Evolutionary conservation across 192 early-diverging fungal genomes (phyloP).

Genomic region (Spinellus fusiger): DNA sequence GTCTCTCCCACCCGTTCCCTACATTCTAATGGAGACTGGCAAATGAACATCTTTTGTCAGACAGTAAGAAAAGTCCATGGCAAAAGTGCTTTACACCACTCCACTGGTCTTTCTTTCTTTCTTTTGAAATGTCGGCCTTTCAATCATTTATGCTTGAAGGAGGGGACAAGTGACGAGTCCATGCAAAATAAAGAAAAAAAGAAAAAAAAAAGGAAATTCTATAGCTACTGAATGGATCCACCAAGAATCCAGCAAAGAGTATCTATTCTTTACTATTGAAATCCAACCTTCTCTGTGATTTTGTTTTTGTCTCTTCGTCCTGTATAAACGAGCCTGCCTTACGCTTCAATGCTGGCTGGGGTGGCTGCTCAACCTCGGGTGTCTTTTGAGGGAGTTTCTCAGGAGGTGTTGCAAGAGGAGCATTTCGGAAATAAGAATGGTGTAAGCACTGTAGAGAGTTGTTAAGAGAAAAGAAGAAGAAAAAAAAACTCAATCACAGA

Average conservation of each 20-base stretch:
- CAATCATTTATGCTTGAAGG: no score
- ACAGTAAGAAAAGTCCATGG: conserved; percentile 68
- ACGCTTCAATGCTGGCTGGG: conserved; percentile 9
- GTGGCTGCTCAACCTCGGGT: conserved; percentile 15
- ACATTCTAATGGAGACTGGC: conserved; percentile 59
- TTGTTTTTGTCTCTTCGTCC: background rate
- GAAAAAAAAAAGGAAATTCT: no score
- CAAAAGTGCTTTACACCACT: no score
- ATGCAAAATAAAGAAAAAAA: no score
- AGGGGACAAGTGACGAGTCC: no score
- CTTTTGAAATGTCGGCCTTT: no score
- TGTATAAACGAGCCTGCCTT: conserved; percentile 6
- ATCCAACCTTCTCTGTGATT: background rate
- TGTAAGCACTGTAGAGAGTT: conserved; percentile 49
- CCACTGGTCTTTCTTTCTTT: no score
- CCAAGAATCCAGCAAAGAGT: no score
- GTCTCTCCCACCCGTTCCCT: conserved; percentile 1
- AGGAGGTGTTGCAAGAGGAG: conserved; percentile 62
- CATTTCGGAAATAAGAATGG: conserved; percentile 72
- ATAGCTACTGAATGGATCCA: no score
- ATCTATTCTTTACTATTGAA: no score
- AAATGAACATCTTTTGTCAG: conserved; percentile 59
- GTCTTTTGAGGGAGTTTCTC: conserved; percentile 57
- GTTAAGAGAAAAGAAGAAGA: background rate
- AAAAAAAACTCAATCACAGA: background rate